Percentiles rank a stretch among this genome's conserved stretches.
Evolutionary conservation across 176 grass and related monocot genomes (phyloP).

Genomic region (Eleusine indica): DNA sequence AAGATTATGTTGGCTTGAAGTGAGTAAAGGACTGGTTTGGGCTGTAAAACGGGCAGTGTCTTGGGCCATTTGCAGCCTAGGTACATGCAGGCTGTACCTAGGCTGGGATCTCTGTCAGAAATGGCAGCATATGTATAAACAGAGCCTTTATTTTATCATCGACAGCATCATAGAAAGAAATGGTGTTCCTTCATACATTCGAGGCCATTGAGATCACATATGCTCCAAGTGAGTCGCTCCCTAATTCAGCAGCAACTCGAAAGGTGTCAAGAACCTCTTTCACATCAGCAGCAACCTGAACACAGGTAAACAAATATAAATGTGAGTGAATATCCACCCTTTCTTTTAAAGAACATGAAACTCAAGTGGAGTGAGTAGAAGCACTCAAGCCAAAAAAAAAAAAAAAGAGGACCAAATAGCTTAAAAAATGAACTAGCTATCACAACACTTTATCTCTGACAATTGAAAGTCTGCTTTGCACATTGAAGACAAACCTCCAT

Average conservation of each 20-base stretch:
- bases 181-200: conserved; percentile 56
- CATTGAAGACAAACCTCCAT: conserved; percentile 64
- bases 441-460: neutral
- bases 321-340: neutral
- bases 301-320: conserved; percentile 24
- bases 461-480: conserved; percentile 10
- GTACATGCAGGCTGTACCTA: neutral
- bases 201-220: conserved; percentile 99
- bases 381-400: neutral
- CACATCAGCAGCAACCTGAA: conserved; percentile 70
- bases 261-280: conserved; percentile 95
- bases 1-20: neutral
- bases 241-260: conserved; percentile 80
- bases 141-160: neutral
- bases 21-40: neutral
- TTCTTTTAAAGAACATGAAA: conserved; percentile 9
- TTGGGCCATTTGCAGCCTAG: neutral
- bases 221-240: conserved; percentile 81
- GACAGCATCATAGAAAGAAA: neutral
- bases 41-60: too few species aligned
- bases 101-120: neutral
- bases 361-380: neutral
- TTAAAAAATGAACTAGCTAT: conserved; percentile 2
- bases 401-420: neutral
- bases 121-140: neutral